A percentile compares a stretch with the other conserved stretches of the same genome.
Evolutionary conservation across 176 grass and related monocot genomes (phyloP).

Genomic region (Carex myosuroides): DNA sequence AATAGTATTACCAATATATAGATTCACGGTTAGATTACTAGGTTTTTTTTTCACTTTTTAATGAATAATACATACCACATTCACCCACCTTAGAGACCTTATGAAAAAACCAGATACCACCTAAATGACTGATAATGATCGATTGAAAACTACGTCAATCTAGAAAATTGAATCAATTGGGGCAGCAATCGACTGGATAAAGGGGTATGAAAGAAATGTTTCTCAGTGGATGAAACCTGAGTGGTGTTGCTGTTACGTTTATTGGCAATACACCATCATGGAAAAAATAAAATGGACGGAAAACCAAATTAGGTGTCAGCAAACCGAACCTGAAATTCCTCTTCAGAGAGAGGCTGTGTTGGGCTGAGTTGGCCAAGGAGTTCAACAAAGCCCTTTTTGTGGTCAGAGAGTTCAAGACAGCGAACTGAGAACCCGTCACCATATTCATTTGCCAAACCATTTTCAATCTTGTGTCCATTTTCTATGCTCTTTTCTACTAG

Average conservation of each 20-base stretch:
- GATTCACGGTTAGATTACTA: background rate
- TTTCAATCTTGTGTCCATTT: constrained; percentile 9
- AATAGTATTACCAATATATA: background rate
- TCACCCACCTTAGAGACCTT: background rate
- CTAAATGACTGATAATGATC: background rate
- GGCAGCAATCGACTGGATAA: background rate
- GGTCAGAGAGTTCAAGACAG: constrained; percentile 57
- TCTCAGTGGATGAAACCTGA: background rate
- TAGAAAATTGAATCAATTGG: background rate
- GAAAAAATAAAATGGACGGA: background rate
- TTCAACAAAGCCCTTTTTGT: constrained; percentile 47
- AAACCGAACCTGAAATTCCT: constrained; percentile 37
- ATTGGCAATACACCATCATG: background rate
- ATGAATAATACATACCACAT: constrained; percentile 1
- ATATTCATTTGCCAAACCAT: background rate
- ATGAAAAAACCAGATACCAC: background rate
- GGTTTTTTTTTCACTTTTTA: background rate
- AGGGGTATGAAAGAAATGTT: background rate
- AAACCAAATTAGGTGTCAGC: background rate
- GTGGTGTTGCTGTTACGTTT: background rate
- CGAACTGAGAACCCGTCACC: constrained; percentile 32
- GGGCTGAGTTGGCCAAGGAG: constrained; percentile 71
- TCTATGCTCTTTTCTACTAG: background rate
- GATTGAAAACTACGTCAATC: too few species aligned
- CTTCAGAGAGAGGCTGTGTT: constrained; percentile 41